Base-by-base conservation (phyloP, 169 alveolate genomes). In the Cryptosporidium meleagridis region DNA sequence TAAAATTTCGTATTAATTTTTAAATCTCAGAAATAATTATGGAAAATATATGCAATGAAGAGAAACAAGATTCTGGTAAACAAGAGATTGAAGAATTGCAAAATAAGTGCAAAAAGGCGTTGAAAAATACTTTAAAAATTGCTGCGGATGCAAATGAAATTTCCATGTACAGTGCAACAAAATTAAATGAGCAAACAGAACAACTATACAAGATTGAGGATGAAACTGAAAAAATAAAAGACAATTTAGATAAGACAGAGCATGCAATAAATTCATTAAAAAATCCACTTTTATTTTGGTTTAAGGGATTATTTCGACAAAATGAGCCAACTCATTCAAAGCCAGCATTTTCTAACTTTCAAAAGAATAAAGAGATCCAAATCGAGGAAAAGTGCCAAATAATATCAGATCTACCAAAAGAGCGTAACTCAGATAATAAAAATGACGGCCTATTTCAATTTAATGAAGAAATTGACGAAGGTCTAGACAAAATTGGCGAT, bases 141-240 rank as follows among this genome's bases (percentile, higher is more conserved):
- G 89, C 89, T 31, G 89, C 89, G 44, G 35, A 65, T 21, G 89
- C 89, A 23, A 80, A 80, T 80, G 89, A 80, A 48, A 80, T 80
- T 23, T 80, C 89, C 23, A 31, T 61, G 52, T 21, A 26, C 44
- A 58, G 89, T 58, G 89, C 89, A 80, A 80, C 89, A 62, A 80
- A 59, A 41, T 29, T 80, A 29, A 80, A 80, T 48, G 89, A 80
- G 21, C 89, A 80, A 48, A 62, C 89, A 39, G 89, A 80, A 41
- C 89, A 80, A 29, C 51, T 80, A 4, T 7, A 18, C 67, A 59
- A 39, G 26, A 80, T 80, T 16, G 75, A 80, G 37, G 45, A 80
- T 59, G 89, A 80, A 26, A 80, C 75, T 29, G 89, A 80, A 59
- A 80, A 59, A n/a, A 80, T 80, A 39, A 80, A 59, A 21, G 75